phyloP scores from a whole-genome alignment of 2,329 filamentous ascomycete genomes.

The Pyrenophora seminiperda region DNA sequence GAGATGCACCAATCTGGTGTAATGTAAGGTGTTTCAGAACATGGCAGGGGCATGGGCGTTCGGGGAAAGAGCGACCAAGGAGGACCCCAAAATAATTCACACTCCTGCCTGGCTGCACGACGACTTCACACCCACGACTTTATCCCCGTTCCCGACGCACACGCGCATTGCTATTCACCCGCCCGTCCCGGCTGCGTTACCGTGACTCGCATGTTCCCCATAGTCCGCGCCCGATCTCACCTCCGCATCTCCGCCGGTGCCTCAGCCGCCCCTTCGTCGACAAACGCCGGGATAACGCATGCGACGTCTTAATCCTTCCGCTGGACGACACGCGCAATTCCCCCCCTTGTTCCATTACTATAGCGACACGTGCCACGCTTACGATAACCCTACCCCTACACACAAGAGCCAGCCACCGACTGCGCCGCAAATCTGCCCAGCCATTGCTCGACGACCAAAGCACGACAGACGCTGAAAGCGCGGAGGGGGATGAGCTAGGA shows the following conservation, averaged over 20 bases:
- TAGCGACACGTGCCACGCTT: slow-evolving; percentile 9
- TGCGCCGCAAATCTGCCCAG: slow-evolving; percentile 37
- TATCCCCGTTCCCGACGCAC: neutral
- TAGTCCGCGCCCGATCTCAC: slow-evolving; percentile 21
- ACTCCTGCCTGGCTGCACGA: slow-evolving; percentile 5
- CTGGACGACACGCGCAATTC: slow-evolving; percentile 23
- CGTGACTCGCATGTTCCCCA: slow-evolving; percentile 24
- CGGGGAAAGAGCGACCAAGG: slow-evolving; percentile 12
- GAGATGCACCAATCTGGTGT: slow-evolving; percentile 9
- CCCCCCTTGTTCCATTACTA: slow-evolving; percentile 3
- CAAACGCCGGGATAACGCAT: slow-evolving; percentile 17
- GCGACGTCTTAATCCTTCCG: slow-evolving; percentile 18
- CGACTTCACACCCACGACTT: slow-evolving; percentile 2
- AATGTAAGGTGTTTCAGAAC: slow-evolving; percentile 18
- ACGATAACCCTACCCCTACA: slow-evolving; percentile 16
- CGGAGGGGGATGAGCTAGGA: slow-evolving; percentile 48
- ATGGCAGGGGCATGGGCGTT: slow-evolving; percentile 16
- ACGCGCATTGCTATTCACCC: slow-evolving; percentile 5
- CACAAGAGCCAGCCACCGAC: slow-evolving; percentile 34
- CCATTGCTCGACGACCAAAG: slow-evolving; percentile 13
- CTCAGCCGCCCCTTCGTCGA: slow-evolving; percentile 22
- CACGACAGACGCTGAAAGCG: slow-evolving; percentile 13
- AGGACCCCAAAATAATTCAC: slow-evolving; percentile 23
- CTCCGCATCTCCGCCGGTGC: slow-evolving; percentile 23
- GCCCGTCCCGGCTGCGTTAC: slow-evolving; percentile 9